Conservation (phyloP, 352 stramenopile genomes). For the Phytophthora sansomeana region DNA sequence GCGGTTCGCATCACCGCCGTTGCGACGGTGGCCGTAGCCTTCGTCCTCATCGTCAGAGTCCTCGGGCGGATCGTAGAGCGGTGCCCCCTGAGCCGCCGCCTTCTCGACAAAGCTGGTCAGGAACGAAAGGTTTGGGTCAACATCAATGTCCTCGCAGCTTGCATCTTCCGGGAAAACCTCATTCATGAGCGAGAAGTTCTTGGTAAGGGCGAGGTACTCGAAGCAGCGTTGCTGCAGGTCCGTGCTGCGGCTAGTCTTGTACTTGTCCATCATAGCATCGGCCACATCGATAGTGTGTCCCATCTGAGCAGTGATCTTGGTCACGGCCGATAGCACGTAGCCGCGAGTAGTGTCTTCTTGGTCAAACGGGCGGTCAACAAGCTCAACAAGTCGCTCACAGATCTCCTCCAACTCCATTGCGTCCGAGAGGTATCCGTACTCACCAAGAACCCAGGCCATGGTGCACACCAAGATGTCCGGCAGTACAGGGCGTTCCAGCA, state of each 20-base stretch:
- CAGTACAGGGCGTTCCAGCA: constrained; percentile 96
- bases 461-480: constrained; percentile 97
- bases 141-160: constrained; percentile 94
- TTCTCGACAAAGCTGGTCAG: constrained; percentile 95
- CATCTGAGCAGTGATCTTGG: constrained; percentile 98
- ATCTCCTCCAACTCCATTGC: constrained; percentile 95
- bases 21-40: constrained; percentile 74
- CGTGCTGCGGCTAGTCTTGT: constrained; percentile 95
- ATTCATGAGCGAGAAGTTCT: constrained; percentile 91
- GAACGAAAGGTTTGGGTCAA: constrained; percentile 97
- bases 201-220: constrained; percentile 97
- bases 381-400: constrained; percentile 94
- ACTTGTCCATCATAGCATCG: constrained; percentile 97
- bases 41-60: constrained; percentile 96
- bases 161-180: constrained; percentile 97
- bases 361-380: constrained; percentile 89
- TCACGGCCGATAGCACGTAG: constrained; percentile 96
- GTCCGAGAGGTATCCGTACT: constrained; percentile 98
- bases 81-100: constrained; percentile 91
- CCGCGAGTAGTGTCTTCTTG: constrained; percentile 94
- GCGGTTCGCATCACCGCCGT: constrained; percentile 55
- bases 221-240: constrained; percentile 99
- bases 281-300: constrained; percentile 89
- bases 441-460: constrained; percentile 98
- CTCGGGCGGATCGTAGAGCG: constrained; percentile 95